These are phyloP conservation scores for Globisporangium cystogenes DNA, from an alignment of 352 stramenopile species.

Conservation along the genomic window DNA sequence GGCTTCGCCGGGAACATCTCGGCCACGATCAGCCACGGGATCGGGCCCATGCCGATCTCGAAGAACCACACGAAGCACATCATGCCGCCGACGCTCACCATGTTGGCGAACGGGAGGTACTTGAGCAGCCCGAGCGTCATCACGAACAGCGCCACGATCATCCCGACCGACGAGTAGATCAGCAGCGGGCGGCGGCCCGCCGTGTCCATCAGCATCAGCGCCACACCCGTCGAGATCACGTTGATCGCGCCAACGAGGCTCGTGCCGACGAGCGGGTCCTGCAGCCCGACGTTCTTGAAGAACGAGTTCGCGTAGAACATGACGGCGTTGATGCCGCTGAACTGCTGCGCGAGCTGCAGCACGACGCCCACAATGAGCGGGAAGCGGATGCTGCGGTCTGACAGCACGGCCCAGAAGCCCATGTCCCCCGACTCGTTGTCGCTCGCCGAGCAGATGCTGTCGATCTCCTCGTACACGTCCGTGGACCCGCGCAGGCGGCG, in stretches of 20 bases:
- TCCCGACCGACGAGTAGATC: conserved; percentile 62
- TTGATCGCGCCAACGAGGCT: conserved; percentile 66
- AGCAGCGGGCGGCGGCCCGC: conserved; percentile 57
- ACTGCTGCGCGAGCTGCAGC: conserved; percentile 64
- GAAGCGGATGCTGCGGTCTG: conserved; percentile 56
- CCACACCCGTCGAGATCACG: conserved; percentile 65
- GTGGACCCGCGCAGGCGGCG: conserved; percentile 57
- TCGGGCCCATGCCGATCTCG: conserved; percentile 80
- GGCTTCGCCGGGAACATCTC: conserved; percentile 96
- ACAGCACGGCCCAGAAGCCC: conserved; percentile 62
- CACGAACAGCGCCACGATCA: conserved; percentile 64
- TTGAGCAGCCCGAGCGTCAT: conserved; percentile 65
- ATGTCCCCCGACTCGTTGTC: conserved; percentile 65
- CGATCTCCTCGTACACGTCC: conserved; percentile 77
- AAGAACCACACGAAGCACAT: conserved; percentile 81
- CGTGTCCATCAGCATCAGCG: conserved; percentile 72
- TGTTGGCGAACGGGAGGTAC: conserved; percentile 54
- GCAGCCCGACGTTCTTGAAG: conserved; percentile 63
- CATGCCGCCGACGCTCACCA: conserved; percentile 51
- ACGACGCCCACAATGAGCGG: conserved; percentile 52
- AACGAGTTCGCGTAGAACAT: conserved; percentile 81
- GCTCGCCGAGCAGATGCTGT: conserved; percentile 75
- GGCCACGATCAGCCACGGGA: conserved; percentile 96
- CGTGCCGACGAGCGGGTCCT: conserved; percentile 59
- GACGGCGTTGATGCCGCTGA: conserved; percentile 72